Evolutionary conservation across 345 rosid genomes (phyloP).

Genomic region (Hevea brasiliensis): DNA sequence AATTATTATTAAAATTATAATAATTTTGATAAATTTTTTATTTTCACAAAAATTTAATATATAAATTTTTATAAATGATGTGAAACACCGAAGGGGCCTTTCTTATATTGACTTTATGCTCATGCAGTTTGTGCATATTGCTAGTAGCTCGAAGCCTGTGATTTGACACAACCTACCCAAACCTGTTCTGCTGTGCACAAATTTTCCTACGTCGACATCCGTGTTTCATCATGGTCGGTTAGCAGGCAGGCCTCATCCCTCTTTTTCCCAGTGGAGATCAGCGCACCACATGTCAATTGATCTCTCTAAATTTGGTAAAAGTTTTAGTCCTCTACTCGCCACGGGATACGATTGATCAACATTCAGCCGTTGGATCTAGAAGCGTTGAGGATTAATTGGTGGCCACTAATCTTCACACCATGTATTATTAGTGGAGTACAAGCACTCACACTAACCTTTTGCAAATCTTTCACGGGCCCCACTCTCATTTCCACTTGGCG

Average conservation of each 20-base stretch:
- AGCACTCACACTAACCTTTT: slow-evolving; percentile 19
- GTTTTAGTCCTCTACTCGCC: not conserved
- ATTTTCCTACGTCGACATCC: no score
- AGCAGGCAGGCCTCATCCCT: no score
- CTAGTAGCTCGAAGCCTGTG: not conserved
- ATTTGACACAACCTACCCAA: no score
- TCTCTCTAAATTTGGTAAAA: not conserved
- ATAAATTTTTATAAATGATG: no score
- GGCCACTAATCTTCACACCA: not conserved
- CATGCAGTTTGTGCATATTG: no score
- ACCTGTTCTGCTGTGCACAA: no score
- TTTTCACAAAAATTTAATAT: no score
- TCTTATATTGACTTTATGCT: no score
- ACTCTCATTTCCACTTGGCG: not conserved
- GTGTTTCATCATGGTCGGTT: no score
- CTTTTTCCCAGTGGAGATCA: not conserved
- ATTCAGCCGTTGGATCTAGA: slow-evolving; percentile 11
- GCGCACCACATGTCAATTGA: slow-evolving; percentile 12
- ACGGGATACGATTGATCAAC: not conserved
- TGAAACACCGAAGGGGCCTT: no score
- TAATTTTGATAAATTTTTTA: no score
- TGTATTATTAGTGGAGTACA: slow-evolving; percentile 24
- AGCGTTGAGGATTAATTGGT: not conserved
- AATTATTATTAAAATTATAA: no score
- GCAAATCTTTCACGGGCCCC: slow-evolving; percentile 14